A percentile compares a stretch with the other conserved stretches of the same genome.
These are phyloP conservation scores for Globisporangium nodosum DNA, from an alignment of 352 stramenopile genomes.

Conservation along the genomic window DNA sequence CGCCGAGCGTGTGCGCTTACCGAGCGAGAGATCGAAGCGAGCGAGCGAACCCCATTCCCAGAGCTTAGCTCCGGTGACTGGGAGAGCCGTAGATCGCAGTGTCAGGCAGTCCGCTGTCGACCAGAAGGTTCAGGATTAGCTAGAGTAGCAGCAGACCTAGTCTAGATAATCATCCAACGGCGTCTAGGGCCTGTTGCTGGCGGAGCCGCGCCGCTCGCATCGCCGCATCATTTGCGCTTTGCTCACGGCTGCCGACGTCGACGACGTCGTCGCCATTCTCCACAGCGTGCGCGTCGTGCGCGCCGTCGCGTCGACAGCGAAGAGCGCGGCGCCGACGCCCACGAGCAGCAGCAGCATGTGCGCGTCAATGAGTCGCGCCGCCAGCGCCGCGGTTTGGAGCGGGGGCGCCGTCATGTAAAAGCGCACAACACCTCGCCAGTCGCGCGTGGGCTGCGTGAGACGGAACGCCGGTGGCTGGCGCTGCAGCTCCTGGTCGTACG, in stretches of 20 bases:
- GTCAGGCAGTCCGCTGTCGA: no score
- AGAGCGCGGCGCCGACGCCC: constrained; percentile 17
- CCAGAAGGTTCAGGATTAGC: no score
- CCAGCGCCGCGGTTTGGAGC: constrained; percentile 12
- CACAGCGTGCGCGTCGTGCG: constrained; percentile 9
- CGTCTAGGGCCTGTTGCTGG: constrained; percentile 19
- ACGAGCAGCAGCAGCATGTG: constrained; percentile 22
- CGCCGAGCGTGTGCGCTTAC: no score
- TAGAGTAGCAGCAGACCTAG: no score
- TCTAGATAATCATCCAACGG: no score
- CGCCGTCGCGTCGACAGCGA: constrained; percentile 20
- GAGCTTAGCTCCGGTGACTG: no score
- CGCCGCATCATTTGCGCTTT: constrained; percentile 59
- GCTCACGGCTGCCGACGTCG: constrained; percentile 15
- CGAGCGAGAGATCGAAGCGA: no score
- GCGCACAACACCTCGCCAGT: constrained; percentile 7
- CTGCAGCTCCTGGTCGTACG: constrained; percentile 25
- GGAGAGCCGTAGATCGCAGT: no score
- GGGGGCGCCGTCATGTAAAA: constrained; percentile 35
- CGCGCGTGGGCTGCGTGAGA: constrained; percentile 4
- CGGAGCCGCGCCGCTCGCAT: constrained; percentile 46
- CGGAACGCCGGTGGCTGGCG: constrained; percentile 8
- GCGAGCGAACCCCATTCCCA: no score
- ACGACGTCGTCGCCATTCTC: constrained; percentile 42
- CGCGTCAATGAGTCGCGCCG: constrained; percentile 16